Evolutionary conservation across 177 flowering plant species (phyloP).

Genomic region (Vitis hybrid): DNA sequence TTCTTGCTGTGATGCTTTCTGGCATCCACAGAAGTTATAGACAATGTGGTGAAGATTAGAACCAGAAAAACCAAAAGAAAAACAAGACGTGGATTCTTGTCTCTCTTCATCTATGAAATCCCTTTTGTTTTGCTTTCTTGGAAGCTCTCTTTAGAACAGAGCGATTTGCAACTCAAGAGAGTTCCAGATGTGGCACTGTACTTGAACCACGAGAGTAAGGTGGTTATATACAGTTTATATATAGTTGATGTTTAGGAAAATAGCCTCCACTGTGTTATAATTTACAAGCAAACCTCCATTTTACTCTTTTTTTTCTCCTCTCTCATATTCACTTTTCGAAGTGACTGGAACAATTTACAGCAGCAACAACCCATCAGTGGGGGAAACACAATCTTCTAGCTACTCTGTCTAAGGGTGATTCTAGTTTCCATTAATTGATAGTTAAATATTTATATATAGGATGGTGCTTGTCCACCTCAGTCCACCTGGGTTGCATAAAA

Average conservation of each 20-base stretch:
- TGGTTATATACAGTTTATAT: conserved; percentile 29
- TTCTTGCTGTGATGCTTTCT: conserved; percentile 34
- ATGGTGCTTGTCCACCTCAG: too few relatives aligned
- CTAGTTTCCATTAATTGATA: too few relatives aligned
- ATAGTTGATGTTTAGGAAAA: conserved; percentile 15
- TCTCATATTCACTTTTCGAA: neutral
- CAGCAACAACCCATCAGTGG: neutral
- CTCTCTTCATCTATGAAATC: conserved; percentile 32
- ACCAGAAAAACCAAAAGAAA: conserved; percentile 19
- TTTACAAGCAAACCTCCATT: conserved; percentile 18
- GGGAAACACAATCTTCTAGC: neutral
- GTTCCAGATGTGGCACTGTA: conserved; percentile 9
- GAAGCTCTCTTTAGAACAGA: neutral
- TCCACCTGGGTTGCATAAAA: too few relatives aligned
- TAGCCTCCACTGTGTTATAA: conserved; percentile 5
- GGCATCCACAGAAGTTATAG: conserved; percentile 33
- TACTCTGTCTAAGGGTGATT: too few relatives aligned
- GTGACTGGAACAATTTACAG: neutral
- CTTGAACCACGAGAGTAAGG: conserved; percentile 12
- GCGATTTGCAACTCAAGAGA: conserved; percentile 4
- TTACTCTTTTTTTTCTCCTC: neutral
- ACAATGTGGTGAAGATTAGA: conserved; percentile 21
- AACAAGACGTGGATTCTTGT: conserved; percentile 15
- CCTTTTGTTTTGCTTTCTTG: conserved; percentile 6
- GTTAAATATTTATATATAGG: too few relatives aligned